These are phyloP conservation scores for Fusarium sarcochroum DNA, from an alignment of 2,329 filamentous ascomycete species.

Conservation along the genomic window DNA sequence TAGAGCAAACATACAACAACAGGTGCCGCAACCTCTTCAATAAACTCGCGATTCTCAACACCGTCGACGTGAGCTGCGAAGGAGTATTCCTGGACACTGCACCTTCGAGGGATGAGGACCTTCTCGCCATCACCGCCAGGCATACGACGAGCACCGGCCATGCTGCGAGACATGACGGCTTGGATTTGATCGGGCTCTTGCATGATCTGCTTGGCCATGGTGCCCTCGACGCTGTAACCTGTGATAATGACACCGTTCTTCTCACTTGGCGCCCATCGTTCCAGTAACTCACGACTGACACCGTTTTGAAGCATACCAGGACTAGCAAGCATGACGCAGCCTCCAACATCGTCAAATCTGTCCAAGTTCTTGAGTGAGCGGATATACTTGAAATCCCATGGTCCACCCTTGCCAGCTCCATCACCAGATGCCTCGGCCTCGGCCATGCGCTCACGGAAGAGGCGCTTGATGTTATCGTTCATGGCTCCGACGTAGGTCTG, in stretches of 20 bases:
- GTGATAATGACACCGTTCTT: constrained; percentile 99
- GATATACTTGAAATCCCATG: constrained; percentile 98
- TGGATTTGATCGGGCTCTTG: constrained; percentile 96
- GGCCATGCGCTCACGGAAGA: constrained; percentile 94
- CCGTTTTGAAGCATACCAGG: constrained; percentile 99
- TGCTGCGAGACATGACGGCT: constrained; percentile 86
- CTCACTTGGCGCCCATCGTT: constrained; percentile 95
- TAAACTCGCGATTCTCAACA: constrained; percentile 95
- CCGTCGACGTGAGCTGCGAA: constrained; percentile 98
- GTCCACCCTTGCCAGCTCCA: constrained; percentile 80
- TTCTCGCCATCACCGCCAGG: constrained; percentile 83
- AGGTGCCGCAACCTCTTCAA: constrained; percentile 91
- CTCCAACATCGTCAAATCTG: constrained; percentile 94
- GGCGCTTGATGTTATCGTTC: constrained; percentile 98
- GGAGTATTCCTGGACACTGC: constrained; percentile 93
- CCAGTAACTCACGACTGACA: constrained; percentile 90
- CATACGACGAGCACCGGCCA: constrained; percentile 72
- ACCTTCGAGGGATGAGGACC: constrained; percentile 90
- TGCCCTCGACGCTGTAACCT: constrained; percentile 97
- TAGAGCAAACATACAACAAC: constrained; percentile 80
- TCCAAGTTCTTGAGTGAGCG: constrained; percentile 93
- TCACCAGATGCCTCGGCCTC: constrained; percentile 88
- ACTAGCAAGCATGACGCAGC: constrained; percentile 96
- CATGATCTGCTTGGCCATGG: constrained; percentile 96
- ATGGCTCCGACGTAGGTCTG: constrained; percentile 98